Evolutionary conservation across 495 filamentous ascomycete genomes (phyloP), one percentile per base, ranked within the genome.

Genomic region (Trichoderma virens): DNA sequence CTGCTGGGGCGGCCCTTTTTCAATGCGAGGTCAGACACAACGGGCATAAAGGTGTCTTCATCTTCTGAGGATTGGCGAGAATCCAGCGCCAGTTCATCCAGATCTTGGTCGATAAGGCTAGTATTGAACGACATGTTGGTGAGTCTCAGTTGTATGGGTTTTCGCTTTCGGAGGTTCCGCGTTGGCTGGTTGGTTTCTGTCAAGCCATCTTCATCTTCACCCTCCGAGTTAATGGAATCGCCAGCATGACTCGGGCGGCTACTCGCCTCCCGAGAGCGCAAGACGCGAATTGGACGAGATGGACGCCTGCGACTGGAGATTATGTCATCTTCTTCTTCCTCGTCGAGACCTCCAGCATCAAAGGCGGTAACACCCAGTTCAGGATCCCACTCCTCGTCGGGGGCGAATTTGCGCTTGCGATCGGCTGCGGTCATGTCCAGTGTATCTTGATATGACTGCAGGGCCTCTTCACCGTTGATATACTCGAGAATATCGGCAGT

Each of bases 1-100:
- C 51, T 23, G 4, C 13, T 28, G 9, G 25, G 62, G 39, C 59
- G 65, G 34, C 38, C 35, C 25, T 56, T 56, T 30, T 27, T 28
- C 3, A 27, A 5, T 14, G 72, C 62, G 38, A 81, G 64, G 63
- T 81, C 78, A 7, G 79, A 81, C 18, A 72, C 71, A 31, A 78
- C 67, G 1, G 77, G 64, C n/a, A 69, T 64, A 39, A 76, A 75
- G 16, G 65, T 64, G 34, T 72, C 64, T 30, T 72, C 67, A n/a
- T 77, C 67, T 1, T 70, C 68, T 59, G 70, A 70, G 16, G 71
- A 72, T 1, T 69, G 70, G 23, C 60, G 62, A 23, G 54, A 25
- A 2, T 65, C 66, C 31, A 65, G 70, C 20, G 78, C 78, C 9
- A 82, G 70, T 51, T 80, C 77, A 63, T 81, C 79, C 16, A 69